A percentile compares a stretch with the other conserved stretches of the same genome.
These are phyloP conservation scores for Populus pruinosa DNA, from an alignment of 345 rosid genomes.

Conservation along the genomic window DNA sequence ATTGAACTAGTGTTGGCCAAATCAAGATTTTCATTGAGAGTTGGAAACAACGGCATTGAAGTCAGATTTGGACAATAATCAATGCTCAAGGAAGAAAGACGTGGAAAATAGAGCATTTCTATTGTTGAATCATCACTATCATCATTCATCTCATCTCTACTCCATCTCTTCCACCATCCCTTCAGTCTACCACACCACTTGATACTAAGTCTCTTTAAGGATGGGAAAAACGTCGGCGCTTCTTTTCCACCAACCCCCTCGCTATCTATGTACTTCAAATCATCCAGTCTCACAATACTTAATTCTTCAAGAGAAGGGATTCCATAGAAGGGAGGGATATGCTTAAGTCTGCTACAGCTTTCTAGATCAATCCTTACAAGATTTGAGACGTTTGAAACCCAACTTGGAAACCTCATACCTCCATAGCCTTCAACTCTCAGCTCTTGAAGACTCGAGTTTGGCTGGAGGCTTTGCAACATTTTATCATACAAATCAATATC, in stretches of 20 bases:
- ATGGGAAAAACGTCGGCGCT: not conserved
- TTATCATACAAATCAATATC: not conserved
- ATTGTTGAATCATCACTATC: not conserved
- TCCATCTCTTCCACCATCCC: conserved; percentile 8
- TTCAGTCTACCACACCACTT: not conserved
- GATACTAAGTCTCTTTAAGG: not conserved
- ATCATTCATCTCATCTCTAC: not conserved
- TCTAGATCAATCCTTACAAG: not conserved
- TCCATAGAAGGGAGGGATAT: conserved; percentile 3
- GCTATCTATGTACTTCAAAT: conserved; percentile 2
- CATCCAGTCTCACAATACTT: rapidly evolving
- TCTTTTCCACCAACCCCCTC: not conserved
- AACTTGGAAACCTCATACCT: conserved; percentile 2
- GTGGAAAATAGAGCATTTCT: not conserved
- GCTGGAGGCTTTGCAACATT: not conserved
- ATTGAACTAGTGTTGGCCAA: no score
- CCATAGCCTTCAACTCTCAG: not conserved
- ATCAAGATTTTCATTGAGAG: not conserved
- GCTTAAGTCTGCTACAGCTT: not conserved
- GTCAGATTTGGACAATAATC: not conserved
- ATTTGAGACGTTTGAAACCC: conserved; percentile 13
- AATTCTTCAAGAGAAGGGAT: not conserved
- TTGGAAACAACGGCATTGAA: conserved; percentile 13
- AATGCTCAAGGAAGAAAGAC: not conserved
- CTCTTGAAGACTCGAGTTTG: not conserved